Percentiles rank a stretch among this genome's conserved stretches.
These are phyloP conservation scores for Beauveria rudraprayagi DNA, from an alignment of 2,329 filamentous ascomycete species.

Conservation along the genomic window DNA sequence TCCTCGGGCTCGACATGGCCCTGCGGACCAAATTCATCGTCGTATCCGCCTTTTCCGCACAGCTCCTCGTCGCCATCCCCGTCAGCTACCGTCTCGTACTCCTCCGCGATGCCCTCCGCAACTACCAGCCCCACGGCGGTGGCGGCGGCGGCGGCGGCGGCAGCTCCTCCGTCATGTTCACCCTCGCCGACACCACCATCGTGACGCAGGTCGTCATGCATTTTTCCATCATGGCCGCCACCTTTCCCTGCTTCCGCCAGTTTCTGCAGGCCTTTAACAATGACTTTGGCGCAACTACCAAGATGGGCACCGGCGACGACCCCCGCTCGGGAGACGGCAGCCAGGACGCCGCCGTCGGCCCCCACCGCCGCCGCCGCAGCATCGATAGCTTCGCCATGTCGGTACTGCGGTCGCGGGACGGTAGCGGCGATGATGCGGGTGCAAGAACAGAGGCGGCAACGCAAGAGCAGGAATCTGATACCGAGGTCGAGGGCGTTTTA, in stretches of 20 bases:
- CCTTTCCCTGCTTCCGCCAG: slow-evolving; percentile 16
- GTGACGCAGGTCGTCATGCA: slow-evolving; percentile 16
- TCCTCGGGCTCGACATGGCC: slow-evolving; percentile 14
- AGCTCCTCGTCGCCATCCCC: slow-evolving; percentile 15
- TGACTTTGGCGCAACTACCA: slow-evolving; percentile 14
- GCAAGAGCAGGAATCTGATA: slow-evolving; percentile 2
- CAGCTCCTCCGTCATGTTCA: not conserved
- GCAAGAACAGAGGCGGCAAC: not conserved
- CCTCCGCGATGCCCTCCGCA: slow-evolving; percentile 2
- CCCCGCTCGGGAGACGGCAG: slow-evolving; percentile 3
- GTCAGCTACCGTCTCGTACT: slow-evolving; percentile 12
- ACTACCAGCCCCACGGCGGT: not conserved
- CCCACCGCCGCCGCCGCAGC: not conserved
- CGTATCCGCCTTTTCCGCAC: slow-evolving; percentile 15
- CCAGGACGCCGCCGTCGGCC: not conserved
- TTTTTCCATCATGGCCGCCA: slow-evolving; percentile 16
- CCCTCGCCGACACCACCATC: slow-evolving; percentile 7
- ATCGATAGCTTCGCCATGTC: slow-evolving; percentile 11
- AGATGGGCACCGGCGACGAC: slow-evolving; percentile 10
- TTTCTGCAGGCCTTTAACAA: slow-evolving; percentile 16
- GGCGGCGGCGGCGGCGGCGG: too few species aligned
- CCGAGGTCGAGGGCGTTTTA: not conserved
- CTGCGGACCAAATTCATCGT: slow-evolving; percentile 14
- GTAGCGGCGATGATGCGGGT: not conserved
- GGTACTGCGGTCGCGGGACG: not conserved